These are phyloP conservation scores for Pichia membranifaciens DNA, from an alignment of 805 yeast species.

Conservation along the genomic window DNA sequence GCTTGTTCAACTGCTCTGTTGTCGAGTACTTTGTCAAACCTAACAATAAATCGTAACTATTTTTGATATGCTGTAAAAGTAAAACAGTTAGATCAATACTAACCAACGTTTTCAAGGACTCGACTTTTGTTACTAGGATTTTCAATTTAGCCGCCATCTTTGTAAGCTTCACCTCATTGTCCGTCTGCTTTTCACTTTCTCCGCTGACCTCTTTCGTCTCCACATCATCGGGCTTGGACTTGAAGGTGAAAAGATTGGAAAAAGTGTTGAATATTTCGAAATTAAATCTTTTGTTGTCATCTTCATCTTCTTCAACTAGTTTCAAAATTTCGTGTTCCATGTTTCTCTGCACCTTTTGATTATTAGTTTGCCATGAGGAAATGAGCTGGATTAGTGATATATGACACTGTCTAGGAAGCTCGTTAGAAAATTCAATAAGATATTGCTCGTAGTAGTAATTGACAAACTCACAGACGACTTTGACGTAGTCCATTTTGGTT, in stretches of 20 bases:
- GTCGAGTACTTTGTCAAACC: conserved; percentile 35
- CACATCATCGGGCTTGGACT: conserved; percentile 17
- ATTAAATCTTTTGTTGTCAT: conserved; percentile 27
- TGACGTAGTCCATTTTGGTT: conserved; percentile 26
- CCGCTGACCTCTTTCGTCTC: conserved; percentile 19
- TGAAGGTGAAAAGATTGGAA: conserved; percentile 51
- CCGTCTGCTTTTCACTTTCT: conserved; percentile 24
- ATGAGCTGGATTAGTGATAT: conserved; percentile 26
- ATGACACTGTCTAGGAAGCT: conserved; percentile 31
- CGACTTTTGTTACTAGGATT: conserved; percentile 67
- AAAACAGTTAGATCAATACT: conserved; percentile 75
- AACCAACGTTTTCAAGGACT: conserved; percentile 68
- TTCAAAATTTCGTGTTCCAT: conserved; percentile 36
- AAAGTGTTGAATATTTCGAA: conserved; percentile 57
- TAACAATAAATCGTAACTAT: conserved; percentile 53
- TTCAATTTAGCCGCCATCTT: conserved; percentile 79
- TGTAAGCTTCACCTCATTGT: conserved; percentile 35
- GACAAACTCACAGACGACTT: conserved; percentile 28
- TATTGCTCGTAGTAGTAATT: conserved; percentile 33
- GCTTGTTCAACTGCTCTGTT: conserved; percentile 27
- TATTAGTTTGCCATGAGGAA: conserved; percentile 36
- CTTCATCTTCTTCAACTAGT: conserved; percentile 26
- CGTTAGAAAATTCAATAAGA: conserved; percentile 30
- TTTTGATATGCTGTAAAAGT: conserved; percentile 62
- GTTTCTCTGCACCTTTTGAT: conserved; percentile 32